These are phyloP conservation scores for Vachellia collinsii DNA, from an alignment of 306 rosid genomes.

Conservation along the genomic window DNA sequence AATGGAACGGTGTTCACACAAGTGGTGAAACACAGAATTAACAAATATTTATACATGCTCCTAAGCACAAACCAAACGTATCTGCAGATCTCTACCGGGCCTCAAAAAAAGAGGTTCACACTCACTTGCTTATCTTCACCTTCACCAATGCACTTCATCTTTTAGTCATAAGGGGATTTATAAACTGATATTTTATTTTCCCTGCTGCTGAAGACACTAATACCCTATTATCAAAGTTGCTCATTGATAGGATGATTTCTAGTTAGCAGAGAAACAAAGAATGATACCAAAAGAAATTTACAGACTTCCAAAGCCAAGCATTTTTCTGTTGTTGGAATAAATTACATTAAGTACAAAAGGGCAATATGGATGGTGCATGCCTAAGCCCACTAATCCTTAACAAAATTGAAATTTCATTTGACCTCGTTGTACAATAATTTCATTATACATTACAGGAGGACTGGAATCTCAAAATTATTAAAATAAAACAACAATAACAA, in stretches of 20 bases:
- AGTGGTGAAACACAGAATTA: not conserved
- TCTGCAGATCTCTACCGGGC: not conserved
- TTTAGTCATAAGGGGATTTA: not conserved
- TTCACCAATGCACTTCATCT: not conserved
- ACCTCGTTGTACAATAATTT: not conserved
- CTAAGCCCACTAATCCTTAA: not conserved
- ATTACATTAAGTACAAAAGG: not conserved
- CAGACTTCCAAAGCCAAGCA: slow-evolving; percentile 7
- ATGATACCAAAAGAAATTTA: not conserved
- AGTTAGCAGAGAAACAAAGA: not conserved
- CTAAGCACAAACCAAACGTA: not conserved
- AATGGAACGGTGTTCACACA: not conserved
- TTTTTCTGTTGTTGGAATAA: not conserved
- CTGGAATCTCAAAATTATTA: slow-evolving; percentile 9
- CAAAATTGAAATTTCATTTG: not conserved
- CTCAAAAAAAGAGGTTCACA: not conserved
- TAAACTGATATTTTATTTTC: not conserved
- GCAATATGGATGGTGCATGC: not conserved
- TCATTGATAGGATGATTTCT: not conserved
- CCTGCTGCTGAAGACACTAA: not conserved
- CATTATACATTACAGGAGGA: not conserved
- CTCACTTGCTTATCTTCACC: not conserved
- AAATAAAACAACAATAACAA: no score
- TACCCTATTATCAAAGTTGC: not conserved
- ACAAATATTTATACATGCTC: not conserved